Percentiles rank a stretch among this genome's conserved stretches.
Evolutionary conservation across 2,329 filamentous ascomycete species (phyloP).

Genomic region (Talaromyces sp.): DNA sequence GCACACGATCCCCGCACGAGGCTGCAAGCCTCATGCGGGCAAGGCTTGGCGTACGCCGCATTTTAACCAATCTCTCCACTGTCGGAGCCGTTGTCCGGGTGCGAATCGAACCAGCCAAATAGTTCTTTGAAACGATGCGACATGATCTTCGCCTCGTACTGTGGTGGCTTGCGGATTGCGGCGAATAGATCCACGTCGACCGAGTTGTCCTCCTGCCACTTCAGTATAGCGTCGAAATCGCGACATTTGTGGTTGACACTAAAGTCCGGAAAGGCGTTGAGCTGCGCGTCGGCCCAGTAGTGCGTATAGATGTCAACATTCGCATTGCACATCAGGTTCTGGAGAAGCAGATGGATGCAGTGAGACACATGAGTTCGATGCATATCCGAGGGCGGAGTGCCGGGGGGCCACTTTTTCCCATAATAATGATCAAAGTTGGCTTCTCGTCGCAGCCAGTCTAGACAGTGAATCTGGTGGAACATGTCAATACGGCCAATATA

Average conservation of each 20-base stretch:
- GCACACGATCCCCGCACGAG: too few relatives aligned
- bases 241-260: constrained; percentile 2
- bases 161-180: not conserved
- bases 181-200: constrained; percentile 1
- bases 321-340: constrained; percentile 1
- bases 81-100: not conserved
- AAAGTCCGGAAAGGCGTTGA: constrained; percentile 1
- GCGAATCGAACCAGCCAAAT: not conserved
- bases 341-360: constrained; percentile 2
- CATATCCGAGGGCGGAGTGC: not conserved
- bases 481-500: constrained; percentile 15
- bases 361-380: not conserved
- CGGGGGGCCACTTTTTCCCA: not conserved
- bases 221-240: constrained; percentile 3
- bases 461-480: constrained; percentile 18
- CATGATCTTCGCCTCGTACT: not conserved
- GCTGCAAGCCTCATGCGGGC: too few relatives aligned
- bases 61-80: not conserved
- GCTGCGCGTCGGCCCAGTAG: not conserved
- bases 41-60: too few relatives aligned
- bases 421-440: constrained; percentile 16
- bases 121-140: constrained; percentile 3
- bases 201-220: constrained; percentile 1
- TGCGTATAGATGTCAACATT: not conserved
- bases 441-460: constrained; percentile 15